Percentiles rank a stretch among this genome's conserved stretches.
Conservation (phyloP, 2,329 filamentous ascomycete genomes). For the Elsinoe australis region DNA sequence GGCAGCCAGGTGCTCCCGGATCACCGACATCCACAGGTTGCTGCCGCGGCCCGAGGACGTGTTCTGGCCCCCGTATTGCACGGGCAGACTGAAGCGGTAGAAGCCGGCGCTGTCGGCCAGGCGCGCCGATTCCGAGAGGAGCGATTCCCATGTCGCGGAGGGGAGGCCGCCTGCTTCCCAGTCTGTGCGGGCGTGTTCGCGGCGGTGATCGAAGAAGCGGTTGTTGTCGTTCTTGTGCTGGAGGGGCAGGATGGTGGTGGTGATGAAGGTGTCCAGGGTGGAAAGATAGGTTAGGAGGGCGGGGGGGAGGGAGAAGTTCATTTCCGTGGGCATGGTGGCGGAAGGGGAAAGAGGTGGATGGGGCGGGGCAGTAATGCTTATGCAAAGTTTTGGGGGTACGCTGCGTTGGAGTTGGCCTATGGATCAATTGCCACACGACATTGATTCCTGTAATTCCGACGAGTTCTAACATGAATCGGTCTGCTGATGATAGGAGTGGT, state of each 20-base stretch:
- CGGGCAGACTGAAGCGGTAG: conserved; percentile 52
- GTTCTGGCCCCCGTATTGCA: conserved; percentile 48
- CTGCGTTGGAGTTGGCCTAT: too few relatives aligned
- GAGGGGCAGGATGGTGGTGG: conserved; percentile 46
- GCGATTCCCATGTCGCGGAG: conserved; percentile 50
- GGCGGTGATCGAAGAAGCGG: conserved; percentile 58
- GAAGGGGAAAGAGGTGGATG: too few relatives aligned
- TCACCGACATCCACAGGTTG: conserved; percentile 58
- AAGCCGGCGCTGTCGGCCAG: conserved; percentile 54
- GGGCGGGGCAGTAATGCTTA: too few relatives aligned
- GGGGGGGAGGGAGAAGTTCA: conserved; percentile 51
- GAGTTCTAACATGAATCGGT: too few relatives aligned
- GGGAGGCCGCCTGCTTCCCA: conserved; percentile 53
- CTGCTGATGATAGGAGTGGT: too few relatives aligned
- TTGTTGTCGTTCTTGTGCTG: conserved; percentile 52
- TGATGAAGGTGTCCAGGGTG: conserved; percentile 52
- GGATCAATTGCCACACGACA: too few relatives aligned
- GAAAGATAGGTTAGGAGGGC: conserved; percentile 43
- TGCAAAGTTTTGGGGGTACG: too few relatives aligned
- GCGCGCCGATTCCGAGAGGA: conserved; percentile 43
- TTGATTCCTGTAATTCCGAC: too few relatives aligned
- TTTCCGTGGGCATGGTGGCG: conserved; percentile 23
- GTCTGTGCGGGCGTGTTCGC: conserved; percentile 54
- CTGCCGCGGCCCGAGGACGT: conserved; percentile 36
- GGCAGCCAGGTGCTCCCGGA: conserved; percentile 52